Evolutionary conservation across 2,329 filamentous ascomycete genomes (phyloP).

Genomic region (Cercospora brassicicola): DNA sequence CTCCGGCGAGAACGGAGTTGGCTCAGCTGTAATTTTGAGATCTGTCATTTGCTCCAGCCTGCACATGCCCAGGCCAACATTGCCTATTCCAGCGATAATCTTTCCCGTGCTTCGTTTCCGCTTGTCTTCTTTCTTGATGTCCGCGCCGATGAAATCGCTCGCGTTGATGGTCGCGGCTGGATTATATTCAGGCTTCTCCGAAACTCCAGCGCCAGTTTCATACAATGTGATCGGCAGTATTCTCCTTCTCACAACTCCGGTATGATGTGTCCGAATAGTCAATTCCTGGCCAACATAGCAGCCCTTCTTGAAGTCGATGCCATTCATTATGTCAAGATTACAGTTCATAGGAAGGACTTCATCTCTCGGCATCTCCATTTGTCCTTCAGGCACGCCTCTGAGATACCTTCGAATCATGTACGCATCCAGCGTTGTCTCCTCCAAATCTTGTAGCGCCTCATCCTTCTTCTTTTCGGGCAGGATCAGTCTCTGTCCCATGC

Average conservation of each 20-base stretch:
- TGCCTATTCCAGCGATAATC: conserved; percentile 75
- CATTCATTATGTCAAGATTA: conserved; percentile 83
- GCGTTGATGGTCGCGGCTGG: conserved; percentile 27
- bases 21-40: conserved; percentile 67
- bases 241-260: conserved; percentile 87
- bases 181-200: conserved; percentile 52
- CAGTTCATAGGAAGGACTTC: conserved; percentile 79
- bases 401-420: conserved; percentile 79
- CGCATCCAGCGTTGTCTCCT: conserved; percentile 43
- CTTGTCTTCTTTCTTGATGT: conserved; percentile 56
- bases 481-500: conserved; percentile 39
- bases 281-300: conserved; percentile 97
- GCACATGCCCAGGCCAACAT: conserved; percentile 83
- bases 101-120: conserved; percentile 72
- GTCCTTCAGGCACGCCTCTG: conserved; percentile 80
- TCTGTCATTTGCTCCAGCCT: conserved; percentile 89
- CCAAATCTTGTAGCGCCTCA: conserved; percentile 40
- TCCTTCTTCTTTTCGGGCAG: conserved; percentile 34
- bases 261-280: conserved; percentile 92
- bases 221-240: conserved; percentile 80
- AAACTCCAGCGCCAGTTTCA: conserved; percentile 44
- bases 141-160: conserved; percentile 36
- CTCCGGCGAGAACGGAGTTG: conserved; percentile 58
- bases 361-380: conserved; percentile 70
- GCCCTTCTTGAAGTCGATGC: conserved; percentile 90